These are phyloP conservation scores for Naematelia aurantialba DNA, from an alignment of 768 basidiomycete genomes.

Conservation along the genomic window DNA sequence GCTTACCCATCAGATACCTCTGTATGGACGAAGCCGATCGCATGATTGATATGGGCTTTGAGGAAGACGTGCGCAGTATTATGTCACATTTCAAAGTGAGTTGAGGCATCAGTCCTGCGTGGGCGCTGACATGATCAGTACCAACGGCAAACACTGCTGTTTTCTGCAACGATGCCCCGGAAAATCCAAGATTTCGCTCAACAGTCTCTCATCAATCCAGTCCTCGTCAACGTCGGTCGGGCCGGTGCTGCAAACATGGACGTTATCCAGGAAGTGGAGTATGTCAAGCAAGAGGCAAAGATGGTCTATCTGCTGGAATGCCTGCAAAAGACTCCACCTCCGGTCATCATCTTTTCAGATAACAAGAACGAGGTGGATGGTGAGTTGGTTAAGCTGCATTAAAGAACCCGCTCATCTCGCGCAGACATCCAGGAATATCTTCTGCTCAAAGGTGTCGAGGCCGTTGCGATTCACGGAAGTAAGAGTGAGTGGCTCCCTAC, in stretches of 20 bases:
- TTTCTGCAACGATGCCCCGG: constrained; percentile 98
- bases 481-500: constrained; percentile 73
- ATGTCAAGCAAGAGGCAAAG: constrained; percentile 98
- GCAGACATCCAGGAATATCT: constrained; percentile 97
- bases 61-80: constrained; percentile 91
- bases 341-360: constrained; percentile 95
- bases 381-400: constrained; percentile 54
- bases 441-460: constrained; percentile 92
- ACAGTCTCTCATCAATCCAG: constrained; percentile 87
- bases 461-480: constrained; percentile 96
- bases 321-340: constrained; percentile 95
- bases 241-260: constrained; percentile 97
- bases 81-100: constrained; percentile 97
- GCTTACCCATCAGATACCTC: constrained; percentile 58
- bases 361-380: constrained; percentile 99
- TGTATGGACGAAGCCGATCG: constrained; percentile 97
- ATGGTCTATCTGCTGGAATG: constrained; percentile 99
- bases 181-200: constrained; percentile 99
- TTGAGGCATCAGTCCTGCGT: not conserved
- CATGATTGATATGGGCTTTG: constrained; percentile 97
- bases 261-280: constrained; percentile 87
- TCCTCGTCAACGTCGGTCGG: constrained; percentile 94
- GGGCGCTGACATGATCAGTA: constrained; percentile 55
- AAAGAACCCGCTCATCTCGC: not conserved
- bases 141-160: constrained; percentile 93